Evolutionary conservation across 208 protist genomes (phyloP), one percentile per base, ranked within the genome.

Genomic region (Leishmania gerbilli): DNA sequence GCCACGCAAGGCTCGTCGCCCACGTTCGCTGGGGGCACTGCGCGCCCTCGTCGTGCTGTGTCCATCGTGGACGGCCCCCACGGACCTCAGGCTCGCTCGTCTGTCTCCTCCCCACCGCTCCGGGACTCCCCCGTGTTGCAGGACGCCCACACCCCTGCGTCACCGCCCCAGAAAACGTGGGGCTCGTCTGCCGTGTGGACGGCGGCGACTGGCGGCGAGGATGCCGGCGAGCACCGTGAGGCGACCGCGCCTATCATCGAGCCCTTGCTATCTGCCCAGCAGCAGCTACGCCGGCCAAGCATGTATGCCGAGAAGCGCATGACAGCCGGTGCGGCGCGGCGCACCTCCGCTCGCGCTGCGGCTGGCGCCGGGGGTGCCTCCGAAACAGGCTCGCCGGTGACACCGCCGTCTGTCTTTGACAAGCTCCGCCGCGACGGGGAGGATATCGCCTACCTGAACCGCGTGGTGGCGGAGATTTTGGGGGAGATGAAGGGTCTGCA

Each of bases 401-500:
- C n/a, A n/a, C 51, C 27, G 45, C 7, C 45, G 1, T 87, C 85
- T 13, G 81, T 85, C 13, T 90, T 87, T 53, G 90, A 95, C 37
- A 91, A 89, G 49, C 79, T 97, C 24, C 77, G 77, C 31, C 79
- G 88, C 49, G 94, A 97, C 80, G 88, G 88, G 24, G 86, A 90
- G 2, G 92, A 95, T 79, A 97, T 97, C 80, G 91, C 87, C 13
- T 89, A 95, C 80, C 85, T 97, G 74, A 97, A 97, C 87, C 94
- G 94, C 67, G 90, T 97, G n/a, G 94, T 97, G 75, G 94, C 94
- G n/a, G 94, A 97, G 83, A 97, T 96, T 53, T 81, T 97, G 49
- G 90, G 80, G 3, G 90, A 96, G 83, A 95, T 97, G 91, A 93
- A 93, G 88, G 85, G 47, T 13, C 82, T 97, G 47, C 92, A 97